These are phyloP conservation scores for Kodamaea kakaduensis DNA, from an alignment of 805 yeast genomes.

Conservation along the genomic window DNA sequence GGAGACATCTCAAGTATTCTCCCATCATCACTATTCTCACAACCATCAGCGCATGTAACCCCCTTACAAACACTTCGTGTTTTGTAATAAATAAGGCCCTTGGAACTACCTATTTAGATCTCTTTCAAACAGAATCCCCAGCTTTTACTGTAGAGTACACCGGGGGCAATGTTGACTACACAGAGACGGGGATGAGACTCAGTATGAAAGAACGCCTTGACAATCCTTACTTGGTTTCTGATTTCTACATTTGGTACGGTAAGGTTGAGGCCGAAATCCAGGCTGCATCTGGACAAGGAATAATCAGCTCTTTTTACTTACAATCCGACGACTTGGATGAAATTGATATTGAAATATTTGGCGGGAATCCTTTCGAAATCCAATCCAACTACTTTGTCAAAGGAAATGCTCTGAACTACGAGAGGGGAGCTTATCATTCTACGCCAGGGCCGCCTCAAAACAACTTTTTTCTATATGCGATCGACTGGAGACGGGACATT, in stretches of 20 bases:
- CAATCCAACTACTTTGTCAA: conserved; percentile 39
- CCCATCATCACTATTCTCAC: neutral
- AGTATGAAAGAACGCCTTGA: conserved; percentile 22
- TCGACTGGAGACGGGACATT: conserved; percentile 34
- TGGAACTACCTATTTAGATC: conserved; percentile 14
- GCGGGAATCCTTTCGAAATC: conserved; percentile 27
- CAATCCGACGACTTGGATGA: conserved; percentile 43
- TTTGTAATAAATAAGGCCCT: conserved; percentile 26
- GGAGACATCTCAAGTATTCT: too few relatives aligned
- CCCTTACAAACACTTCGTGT: conserved; percentile 21
- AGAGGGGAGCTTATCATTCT: conserved; percentile 32
- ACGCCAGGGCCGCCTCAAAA: conserved; percentile 22
- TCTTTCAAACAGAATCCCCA: conserved; percentile 13
- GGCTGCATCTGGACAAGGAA: conserved; percentile 32
- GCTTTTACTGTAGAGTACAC: neutral
- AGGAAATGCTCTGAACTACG: conserved; percentile 34
- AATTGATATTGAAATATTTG: conserved; percentile 39
- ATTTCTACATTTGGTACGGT: conserved; percentile 33
- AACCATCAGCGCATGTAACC: conserved; percentile 21
- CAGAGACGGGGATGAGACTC: conserved; percentile 10
- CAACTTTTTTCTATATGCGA: conserved; percentile 26
- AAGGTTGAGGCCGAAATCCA: conserved; percentile 33
- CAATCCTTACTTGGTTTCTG: conserved; percentile 30
- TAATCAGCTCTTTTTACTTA: conserved; percentile 37
- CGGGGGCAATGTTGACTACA: conserved; percentile 3